Percentiles rank a stretch among this genome's conserved stretches.
phyloP scores from a whole-genome alignment of 306 rosid genomes.

The Cucurbita pepo region DNA sequence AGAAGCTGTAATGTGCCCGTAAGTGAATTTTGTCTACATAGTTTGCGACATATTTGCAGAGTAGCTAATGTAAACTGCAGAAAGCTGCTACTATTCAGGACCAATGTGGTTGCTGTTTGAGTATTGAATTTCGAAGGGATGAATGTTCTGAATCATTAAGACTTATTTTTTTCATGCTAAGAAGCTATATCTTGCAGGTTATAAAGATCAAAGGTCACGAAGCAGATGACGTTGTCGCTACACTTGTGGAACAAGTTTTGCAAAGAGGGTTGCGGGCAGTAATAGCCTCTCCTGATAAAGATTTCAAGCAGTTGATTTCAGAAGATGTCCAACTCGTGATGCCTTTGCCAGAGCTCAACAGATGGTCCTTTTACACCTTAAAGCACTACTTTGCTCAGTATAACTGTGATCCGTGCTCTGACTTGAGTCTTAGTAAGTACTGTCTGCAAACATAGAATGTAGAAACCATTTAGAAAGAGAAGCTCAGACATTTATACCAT shows the following conservation, averaged over 20 bases:
- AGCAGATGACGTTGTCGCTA: slow-evolving; percentile 94
- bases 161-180: neutral
- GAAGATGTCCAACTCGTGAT: slow-evolving; percentile 83
- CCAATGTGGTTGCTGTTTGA: neutral
- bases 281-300: slow-evolving; percentile 94
- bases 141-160: neutral
- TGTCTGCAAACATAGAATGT: neutral
- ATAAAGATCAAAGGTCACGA: slow-evolving; percentile 56
- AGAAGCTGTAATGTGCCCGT: slow-evolving; percentile 57
- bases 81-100: neutral
- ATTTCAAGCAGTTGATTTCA: slow-evolving; percentile 87
- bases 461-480: neutral
- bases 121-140: neutral
- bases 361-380: slow-evolving; percentile 91
- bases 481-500: neutral
- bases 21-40: slow-evolving; percentile 14
- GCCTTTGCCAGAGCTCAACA: slow-evolving; percentile 60
- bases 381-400: slow-evolving; percentile 70
- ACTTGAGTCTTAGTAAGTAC: slow-evolving; percentile 78
- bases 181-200: slow-evolving; percentile 3
- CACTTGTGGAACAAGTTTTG: slow-evolving; percentile 62
- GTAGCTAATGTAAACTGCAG: neutral
- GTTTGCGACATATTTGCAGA: neutral
- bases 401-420: slow-evolving; percentile 65
- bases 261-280: slow-evolving; percentile 42